Percentiles rank a stretch among this genome's conserved stretches.
Evolutionary conservation across 352 stramenopile species (phyloP).

Genomic region (Aphanomyces euteiches): DNA sequence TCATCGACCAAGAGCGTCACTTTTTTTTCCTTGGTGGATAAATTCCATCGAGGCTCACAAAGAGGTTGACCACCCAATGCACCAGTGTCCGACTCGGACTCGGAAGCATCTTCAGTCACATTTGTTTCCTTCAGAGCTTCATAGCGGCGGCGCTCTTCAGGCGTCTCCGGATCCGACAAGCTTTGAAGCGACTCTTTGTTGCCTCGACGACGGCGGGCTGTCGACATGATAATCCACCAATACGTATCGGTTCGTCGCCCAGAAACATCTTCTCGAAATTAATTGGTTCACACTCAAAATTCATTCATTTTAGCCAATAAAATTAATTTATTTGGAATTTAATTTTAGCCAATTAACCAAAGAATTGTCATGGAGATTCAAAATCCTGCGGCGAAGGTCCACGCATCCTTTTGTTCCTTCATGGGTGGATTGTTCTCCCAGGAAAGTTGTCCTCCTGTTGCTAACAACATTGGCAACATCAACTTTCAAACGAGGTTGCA

Average conservation of each 20-base stretch:
- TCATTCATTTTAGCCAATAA: background rate
- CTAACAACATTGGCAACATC: too few relatives aligned
- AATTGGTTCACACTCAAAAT: background rate
- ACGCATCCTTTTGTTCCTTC: too few relatives aligned
- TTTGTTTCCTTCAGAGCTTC: background rate
- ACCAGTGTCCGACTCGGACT: conserved; percentile 19
- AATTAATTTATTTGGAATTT: background rate
- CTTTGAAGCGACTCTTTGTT: background rate
- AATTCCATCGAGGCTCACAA: conserved; percentile 20
- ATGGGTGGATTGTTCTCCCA: too few relatives aligned
- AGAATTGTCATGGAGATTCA: too few relatives aligned
- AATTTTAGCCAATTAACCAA: too few relatives aligned
- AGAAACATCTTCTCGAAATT: too few relatives aligned
- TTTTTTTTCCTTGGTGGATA: conserved; percentile 14
- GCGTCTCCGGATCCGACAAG: conserved; percentile 3
- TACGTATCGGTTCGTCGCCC: too few relatives aligned
- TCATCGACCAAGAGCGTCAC: conserved; percentile 33
- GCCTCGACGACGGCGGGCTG: background rate
- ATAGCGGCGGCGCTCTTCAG: background rate
- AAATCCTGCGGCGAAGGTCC: too few relatives aligned
- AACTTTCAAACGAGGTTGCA: too few relatives aligned
- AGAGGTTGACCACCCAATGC: background rate
- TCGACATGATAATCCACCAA: background rate
- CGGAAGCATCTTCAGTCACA: background rate
- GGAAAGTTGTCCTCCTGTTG: too few relatives aligned